These are phyloP conservation scores for Talaromyces stipitatus DNA, from an alignment of 495 filamentous ascomycete genomes.

Conservation along the genomic window DNA sequence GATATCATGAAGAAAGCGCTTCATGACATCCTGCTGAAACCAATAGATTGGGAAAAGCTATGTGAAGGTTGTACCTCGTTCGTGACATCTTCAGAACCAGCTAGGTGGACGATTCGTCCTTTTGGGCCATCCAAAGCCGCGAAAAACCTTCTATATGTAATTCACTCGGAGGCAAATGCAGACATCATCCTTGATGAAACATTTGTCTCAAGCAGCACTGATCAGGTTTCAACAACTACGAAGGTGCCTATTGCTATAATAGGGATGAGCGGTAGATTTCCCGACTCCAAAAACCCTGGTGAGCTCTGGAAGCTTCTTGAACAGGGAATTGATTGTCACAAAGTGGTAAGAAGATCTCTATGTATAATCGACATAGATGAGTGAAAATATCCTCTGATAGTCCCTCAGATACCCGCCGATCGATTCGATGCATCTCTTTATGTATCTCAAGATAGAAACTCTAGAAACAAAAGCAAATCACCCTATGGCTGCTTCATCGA, in stretches of 20 bases:
- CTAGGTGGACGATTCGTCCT: background rate
- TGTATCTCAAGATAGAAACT: conserved; percentile 64
- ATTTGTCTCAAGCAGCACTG: background rate
- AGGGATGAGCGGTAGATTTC: conserved; percentile 70
- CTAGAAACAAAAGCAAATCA: conserved; percentile 71
- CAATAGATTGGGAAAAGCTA: conserved; percentile 41
- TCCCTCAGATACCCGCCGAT: conserved; percentile 46
- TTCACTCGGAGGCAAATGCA: conserved; percentile 7
- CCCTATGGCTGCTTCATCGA: conserved; percentile 87
- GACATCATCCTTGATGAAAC: background rate
- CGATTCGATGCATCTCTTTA: conserved; percentile 75
- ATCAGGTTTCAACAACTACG: background rate
- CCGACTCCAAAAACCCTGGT: conserved; percentile 56
- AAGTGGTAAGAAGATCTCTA: conserved; percentile 12
- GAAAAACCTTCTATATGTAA: background rate
- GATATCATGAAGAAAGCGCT: conserved; percentile 39
- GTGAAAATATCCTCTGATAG: background rate
- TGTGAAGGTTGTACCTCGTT: conserved; percentile 37
- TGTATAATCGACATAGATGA: background rate
- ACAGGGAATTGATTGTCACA: conserved; percentile 52
- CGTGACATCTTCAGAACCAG: background rate
- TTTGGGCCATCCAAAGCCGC: background rate
- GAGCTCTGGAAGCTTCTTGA: conserved; percentile 66
- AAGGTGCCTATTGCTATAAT: conserved; percentile 54
- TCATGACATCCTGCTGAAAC: conserved; percentile 45